Evolutionary conservation across 768 basidiomycete species (phyloP).

Genomic region (Neoboletus magnificus): DNA sequence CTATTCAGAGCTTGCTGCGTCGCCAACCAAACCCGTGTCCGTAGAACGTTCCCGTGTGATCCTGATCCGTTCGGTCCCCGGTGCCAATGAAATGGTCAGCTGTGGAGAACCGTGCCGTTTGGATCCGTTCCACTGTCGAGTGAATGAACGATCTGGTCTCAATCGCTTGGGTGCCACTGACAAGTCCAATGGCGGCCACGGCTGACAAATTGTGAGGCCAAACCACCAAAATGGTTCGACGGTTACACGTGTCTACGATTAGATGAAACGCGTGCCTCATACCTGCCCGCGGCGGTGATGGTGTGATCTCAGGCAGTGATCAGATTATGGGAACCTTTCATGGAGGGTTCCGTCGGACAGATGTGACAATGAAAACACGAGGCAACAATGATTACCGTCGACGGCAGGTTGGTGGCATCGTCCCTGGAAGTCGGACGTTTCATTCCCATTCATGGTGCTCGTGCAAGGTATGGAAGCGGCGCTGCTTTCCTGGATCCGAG

Average conservation of each 20-base stretch:
- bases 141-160: background rate
- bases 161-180: background rate
- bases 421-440: background rate
- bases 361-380: slow-evolving; percentile 27
- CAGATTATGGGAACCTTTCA: slow-evolving; percentile 9
- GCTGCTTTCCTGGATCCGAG: slow-evolving; percentile 16
- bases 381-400: slow-evolving; percentile 16
- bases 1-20: slow-evolving; percentile 16
- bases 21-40: slow-evolving; percentile 17
- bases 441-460: slow-evolving; percentile 3
- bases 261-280: slow-evolving; percentile 18
- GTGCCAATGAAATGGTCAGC: slow-evolving; percentile 11
- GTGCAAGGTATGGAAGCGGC: slow-evolving; percentile 6
- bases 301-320: slow-evolving; percentile 7
- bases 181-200: background rate
- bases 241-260: slow-evolving; percentile 19
- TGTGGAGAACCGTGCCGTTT: slow-evolving; percentile 12
- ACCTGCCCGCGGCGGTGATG: slow-evolving; percentile 12
- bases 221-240: slow-evolving; percentile 9
- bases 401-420: slow-evolving; percentile 10
- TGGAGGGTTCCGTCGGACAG: slow-evolving; percentile 15
- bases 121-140: slow-evolving; percentile 9
- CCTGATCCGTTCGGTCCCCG: slow-evolving; percentile 15
- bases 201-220: slow-evolving; percentile 6
- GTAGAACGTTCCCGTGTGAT: slow-evolving; percentile 20